Evolutionary conservation across 140 eudicot genomes (phyloP), one percentile per base, ranked within the genome.

Genomic region (Oenanthe javanica): DNA sequence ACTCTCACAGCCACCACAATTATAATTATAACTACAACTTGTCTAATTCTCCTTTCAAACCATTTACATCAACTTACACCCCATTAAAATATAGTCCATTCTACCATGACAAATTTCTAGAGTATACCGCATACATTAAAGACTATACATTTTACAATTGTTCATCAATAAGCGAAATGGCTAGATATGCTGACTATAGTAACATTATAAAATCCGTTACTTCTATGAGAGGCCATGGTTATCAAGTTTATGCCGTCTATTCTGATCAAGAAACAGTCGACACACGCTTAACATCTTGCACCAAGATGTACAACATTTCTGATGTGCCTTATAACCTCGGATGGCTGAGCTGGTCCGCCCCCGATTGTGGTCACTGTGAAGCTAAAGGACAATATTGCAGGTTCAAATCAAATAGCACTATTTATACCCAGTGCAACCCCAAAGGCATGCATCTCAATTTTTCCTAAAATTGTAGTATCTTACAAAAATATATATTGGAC

Each of bases 251-350:
- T 54, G 8, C 8, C n/a, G 63, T 54, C 23, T 16, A 54, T 18
- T 54, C 63, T 54, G 0, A 54, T 0, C 0, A 0, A 0, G 63
- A 54, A 4, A 15, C 5, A 2, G 3, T 4, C 0, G 7, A 4
- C 16, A 8, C 19, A 1, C 1, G 0, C 7, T 3, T 54, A 18
- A 16, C 4, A 54, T 54, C 23, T 54, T 54, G 63, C 63, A 54
- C 63, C 23, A 54, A 54, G 63, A 54, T 54, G 63, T 54, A 16
- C 63, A 54, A 18, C 63, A 2, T 54, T 54, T 54, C 63, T 4
- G 8, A 54, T 54, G 63, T 54, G 8, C n/a, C 23, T 4, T 15
- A 0, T 16, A 4, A 14, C 15, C 1, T 1, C n/a, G n/a, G 63
- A 54, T 0, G n/a, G 5, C 23, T 54, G 63, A 54, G n/a, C 4